Conservation (phyloP, 495 filamentous ascomycete genomes). For the Aspergillus hancockii region DNA sequence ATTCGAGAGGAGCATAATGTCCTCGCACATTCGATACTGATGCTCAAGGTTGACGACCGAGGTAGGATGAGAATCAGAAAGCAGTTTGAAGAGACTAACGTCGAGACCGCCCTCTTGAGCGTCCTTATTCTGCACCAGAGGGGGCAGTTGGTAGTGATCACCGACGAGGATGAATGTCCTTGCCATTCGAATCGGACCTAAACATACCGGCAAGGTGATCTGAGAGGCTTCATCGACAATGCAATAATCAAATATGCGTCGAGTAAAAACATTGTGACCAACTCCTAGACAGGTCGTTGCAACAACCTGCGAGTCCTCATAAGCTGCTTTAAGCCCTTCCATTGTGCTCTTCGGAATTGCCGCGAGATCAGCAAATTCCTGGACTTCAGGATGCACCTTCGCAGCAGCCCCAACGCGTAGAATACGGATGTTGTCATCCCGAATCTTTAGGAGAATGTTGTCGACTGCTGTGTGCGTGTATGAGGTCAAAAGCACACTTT, state of each 20-base stretch:
- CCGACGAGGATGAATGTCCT: slow-evolving; percentile 93
- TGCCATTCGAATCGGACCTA: slow-evolving; percentile 92
- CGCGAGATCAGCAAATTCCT: slow-evolving; percentile 77
- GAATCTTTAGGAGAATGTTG: slow-evolving; percentile 93
- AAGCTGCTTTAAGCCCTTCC: slow-evolving; percentile 78
- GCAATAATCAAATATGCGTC: slow-evolving; percentile 93
- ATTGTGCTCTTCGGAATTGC: slow-evolving; percentile 69
- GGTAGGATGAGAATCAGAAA: slow-evolving; percentile 82
- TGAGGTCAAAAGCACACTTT: slow-evolving; percentile 88
- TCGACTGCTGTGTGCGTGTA: slow-evolving; percentile 98
- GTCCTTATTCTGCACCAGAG: slow-evolving; percentile 88
- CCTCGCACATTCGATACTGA: slow-evolving; percentile 97
- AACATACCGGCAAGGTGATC: slow-evolving; percentile 90
- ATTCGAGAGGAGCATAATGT: slow-evolving; percentile 93
- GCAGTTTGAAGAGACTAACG: slow-evolving; percentile 86
- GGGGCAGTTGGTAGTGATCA: slow-evolving; percentile 93
- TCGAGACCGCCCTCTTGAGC: slow-evolving; percentile 86
- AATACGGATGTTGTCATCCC: slow-evolving; percentile 73
- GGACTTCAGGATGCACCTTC: slow-evolving; percentile 85
- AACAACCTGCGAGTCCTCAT: slow-evolving; percentile 81
- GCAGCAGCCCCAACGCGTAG: slow-evolving; percentile 78
- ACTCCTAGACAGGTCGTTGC: slow-evolving; percentile 94
- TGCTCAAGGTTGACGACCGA: slow-evolving; percentile 90
- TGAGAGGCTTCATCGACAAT: slow-evolving; percentile 98
- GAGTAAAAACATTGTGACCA: slow-evolving; percentile 82